A percentile compares a stretch with the other conserved stretches of the same genome.
Conservation (phyloP, 345 rosid genomes). For the Gossypium ekmanianum region DNA sequence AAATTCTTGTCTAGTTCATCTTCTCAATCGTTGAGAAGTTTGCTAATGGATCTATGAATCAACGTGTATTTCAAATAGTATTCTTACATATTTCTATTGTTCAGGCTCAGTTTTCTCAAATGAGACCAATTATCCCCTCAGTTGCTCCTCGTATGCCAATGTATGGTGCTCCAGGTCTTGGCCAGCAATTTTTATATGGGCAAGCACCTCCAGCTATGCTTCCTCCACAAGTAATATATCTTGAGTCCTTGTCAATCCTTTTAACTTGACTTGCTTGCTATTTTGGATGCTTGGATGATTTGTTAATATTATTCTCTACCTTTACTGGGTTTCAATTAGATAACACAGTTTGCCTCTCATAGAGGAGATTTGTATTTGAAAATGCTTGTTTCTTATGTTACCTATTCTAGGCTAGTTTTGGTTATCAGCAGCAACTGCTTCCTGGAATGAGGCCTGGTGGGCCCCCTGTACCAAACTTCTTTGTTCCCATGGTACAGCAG, state of each 20-base stretch:
- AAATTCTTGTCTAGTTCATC: not conserved
- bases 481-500: conserved; percentile 63
- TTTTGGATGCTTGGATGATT: not conserved
- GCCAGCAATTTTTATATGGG: conserved; percentile 72
- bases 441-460: conserved; percentile 85
- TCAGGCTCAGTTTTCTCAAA: conserved; percentile 75
- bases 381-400: not conserved
- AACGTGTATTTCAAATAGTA: not conserved
- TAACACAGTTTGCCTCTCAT: not conserved
- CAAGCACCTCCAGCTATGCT: conserved; percentile 72
- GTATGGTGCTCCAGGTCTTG: conserved; percentile 66
- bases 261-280: not conserved
- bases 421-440: conserved; percentile 80
- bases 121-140: conserved; percentile 64
- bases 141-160: conserved; percentile 75
- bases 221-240: conserved; percentile 47
- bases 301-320: not conserved
- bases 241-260: not conserved
- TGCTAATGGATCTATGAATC: not conserved
- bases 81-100: not conserved
- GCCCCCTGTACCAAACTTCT: conserved; percentile 64
- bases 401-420: conserved; percentile 57
- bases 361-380: not conserved
- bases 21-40: not conserved
- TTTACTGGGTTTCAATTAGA: not conserved